Percentiles rank a stretch among this genome's conserved stretches.
Evolutionary conservation across 2,329 filamentous ascomycete species (phyloP).

Genomic region (Fusarium burgessii): DNA sequence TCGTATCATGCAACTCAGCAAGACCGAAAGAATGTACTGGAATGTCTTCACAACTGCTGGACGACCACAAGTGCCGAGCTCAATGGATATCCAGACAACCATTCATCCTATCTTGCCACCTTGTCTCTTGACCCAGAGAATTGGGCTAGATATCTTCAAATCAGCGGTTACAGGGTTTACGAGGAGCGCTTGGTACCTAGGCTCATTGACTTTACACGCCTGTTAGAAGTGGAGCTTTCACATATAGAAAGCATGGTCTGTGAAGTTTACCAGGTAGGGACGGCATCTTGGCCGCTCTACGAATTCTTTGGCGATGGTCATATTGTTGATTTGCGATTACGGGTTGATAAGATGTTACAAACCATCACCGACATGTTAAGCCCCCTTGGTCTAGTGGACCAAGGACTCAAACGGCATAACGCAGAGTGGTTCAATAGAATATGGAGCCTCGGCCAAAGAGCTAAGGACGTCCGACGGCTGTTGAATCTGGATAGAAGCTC

Average conservation of each 20-base stretch:
- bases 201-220: conserved; percentile 29
- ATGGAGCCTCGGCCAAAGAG: conserved; percentile 6
- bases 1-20: background rate
- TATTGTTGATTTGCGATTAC: conserved; percentile 3
- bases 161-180: background rate
- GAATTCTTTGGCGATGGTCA: conserved; percentile 1
- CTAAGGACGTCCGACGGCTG: conserved; percentile 26
- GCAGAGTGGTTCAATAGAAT: conserved; percentile 35
- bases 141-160: conserved; percentile 2
- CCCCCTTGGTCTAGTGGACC: background rate
- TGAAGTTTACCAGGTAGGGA: conserved; percentile 39
- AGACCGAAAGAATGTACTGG: background rate
- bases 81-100: conserved; percentile 6
- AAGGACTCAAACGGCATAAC: conserved; percentile 2
- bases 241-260: conserved; percentile 40
- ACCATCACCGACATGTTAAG: background rate
- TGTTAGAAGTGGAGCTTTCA: conserved; percentile 32
- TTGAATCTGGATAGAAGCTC: conserved; percentile 7
- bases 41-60: conserved; percentile 2
- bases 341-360: conserved; percentile 1
- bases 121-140: background rate
- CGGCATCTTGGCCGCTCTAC: conserved; percentile 31
- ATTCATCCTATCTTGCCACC: background rate
- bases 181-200: conserved; percentile 28
- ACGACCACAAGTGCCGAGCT: background rate